Evolutionary conservation across 1,284 basidiomycete genomes (phyloP), one percentile per base, ranked within the genome.

Genomic region (Polyporus tsugae): DNA sequence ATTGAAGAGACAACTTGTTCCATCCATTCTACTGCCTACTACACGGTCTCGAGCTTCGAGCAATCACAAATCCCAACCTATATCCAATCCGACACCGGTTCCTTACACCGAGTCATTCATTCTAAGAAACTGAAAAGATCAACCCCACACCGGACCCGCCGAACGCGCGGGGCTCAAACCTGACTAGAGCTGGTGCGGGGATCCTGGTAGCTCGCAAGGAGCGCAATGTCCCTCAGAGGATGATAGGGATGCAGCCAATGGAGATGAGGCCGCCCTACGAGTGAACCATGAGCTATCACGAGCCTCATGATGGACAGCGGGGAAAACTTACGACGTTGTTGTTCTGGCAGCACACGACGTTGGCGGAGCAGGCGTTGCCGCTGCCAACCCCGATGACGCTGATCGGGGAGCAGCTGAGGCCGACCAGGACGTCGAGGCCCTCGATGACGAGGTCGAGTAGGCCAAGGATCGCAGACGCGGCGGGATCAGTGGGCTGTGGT

Each of bases 261-360:
- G 72, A 73, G 35, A 73, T 71, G 63, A 73, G 70, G n/a, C 72
- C 68, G 60, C 72, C 72, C 72, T 73, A 38, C 9, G 6, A 25
- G 41, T 13, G 33, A 55, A 33, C 39, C 22, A 19, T 33, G 2
- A 65, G 52, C 29, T 11, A 9, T 38, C 19, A 2, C 36, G 17
- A 11, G 9, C 61, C 11, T 19, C 9, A 6, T 0, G 13, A 17
- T 5, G 44, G 15, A 22, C 19, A n/a, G 25, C 2, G 36, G 33
- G 19, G n/a, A 17, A 13, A 22, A 64, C 69, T 64, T 42, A 73
- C 69, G 17, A 73, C 44, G 64, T 53, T 71, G 70, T 77, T 77
- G 69, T 77, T 72, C 65, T 73, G 62, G 70, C 74, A 75, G 70
- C 74, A 75, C 15, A 75, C 74, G 25, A 68, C 66, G 59, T 67